These are phyloP conservation scores for Naganishia randhawae DNA, from an alignment of 768 basidiomycete genomes.

Conservation along the genomic window DNA sequence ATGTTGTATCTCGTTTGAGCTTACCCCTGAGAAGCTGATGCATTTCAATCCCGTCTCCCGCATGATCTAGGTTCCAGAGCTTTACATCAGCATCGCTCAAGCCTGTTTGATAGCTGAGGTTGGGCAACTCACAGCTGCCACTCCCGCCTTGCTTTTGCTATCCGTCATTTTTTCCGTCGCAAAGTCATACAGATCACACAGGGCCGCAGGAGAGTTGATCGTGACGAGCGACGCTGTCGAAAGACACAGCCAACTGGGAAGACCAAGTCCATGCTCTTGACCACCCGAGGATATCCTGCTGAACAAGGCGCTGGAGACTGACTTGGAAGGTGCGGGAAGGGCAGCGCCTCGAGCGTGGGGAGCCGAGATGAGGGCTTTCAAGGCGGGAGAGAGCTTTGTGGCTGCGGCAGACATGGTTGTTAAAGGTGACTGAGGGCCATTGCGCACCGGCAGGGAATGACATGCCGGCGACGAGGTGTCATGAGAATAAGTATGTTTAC, in stretches of 20 bases:
- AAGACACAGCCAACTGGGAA: constrained; percentile 38
- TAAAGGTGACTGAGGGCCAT: too few relatives aligned
- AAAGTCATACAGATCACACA: constrained; percentile 78
- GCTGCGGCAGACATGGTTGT: too few relatives aligned
- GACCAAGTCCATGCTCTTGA: constrained; percentile 26
- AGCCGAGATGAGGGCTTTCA: constrained; percentile 49
- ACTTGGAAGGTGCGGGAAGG: constrained; percentile 65
- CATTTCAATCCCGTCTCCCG: constrained; percentile 85
- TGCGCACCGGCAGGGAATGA: too few relatives aligned
- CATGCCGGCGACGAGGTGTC: too few relatives aligned
- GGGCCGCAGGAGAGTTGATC: constrained; percentile 70
- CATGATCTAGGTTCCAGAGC: constrained; percentile 56
- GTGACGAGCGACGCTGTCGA: constrained; percentile 81
- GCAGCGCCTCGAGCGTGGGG: constrained; percentile 55
- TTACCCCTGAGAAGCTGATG: constrained; percentile 54
- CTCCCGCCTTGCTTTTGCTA: constrained; percentile 59
- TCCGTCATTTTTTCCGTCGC: constrained; percentile 54
- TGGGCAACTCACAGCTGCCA: constrained; percentile 69
- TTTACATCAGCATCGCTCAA: not conserved
- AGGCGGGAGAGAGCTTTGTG: too few relatives aligned
- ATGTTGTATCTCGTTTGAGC: too few relatives aligned
- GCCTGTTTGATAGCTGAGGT: constrained; percentile 15
- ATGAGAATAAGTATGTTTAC: too few relatives aligned
- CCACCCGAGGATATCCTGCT: constrained; percentile 34
- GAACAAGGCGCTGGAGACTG: constrained; percentile 53